A percentile compares a stretch with the other conserved stretches of the same genome.
Evolutionary conservation across 225 moss, liverwort and hornwort species (phyloP).

Genomic region (Anthoceros angustus): DNA sequence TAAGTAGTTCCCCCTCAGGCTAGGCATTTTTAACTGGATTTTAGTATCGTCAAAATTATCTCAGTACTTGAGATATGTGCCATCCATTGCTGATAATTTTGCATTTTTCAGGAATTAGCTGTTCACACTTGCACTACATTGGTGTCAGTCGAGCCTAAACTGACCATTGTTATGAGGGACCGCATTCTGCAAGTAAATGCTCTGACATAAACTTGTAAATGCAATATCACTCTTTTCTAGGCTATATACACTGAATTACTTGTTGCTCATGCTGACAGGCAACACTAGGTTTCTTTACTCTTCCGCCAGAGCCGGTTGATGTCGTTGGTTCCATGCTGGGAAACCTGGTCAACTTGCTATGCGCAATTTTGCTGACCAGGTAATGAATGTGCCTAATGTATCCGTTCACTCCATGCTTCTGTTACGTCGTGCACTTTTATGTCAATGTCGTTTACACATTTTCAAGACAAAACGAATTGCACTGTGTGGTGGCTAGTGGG

Average conservation of each 20-base stretch:
- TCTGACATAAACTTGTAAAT: neutral
- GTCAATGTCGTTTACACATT: too few species aligned
- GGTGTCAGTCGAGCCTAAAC: constrained; percentile 92
- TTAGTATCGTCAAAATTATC: neutral
- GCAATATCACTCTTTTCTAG: neutral
- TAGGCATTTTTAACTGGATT: neutral
- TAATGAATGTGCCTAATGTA: constrained; percentile 13
- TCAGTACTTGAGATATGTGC: neutral
- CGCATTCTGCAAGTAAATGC: constrained; percentile 65
- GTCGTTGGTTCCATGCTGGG: constrained; percentile 54
- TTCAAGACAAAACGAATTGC: too few species aligned
- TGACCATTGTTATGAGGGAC: constrained; percentile 83
- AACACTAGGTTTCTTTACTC: constrained; percentile 80
- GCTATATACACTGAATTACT: neutral
- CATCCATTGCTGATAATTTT: constrained; percentile 1
- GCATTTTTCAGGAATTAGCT: constrained; percentile 57
- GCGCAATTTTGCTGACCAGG: constrained; percentile 92
- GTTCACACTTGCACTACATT: constrained; percentile 85
- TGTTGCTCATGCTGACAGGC: constrained; percentile 32
- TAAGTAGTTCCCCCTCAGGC: neutral
- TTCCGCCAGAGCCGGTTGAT: constrained; percentile 62
- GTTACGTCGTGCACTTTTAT: neutral
- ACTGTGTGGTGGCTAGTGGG: constrained; percentile 30
- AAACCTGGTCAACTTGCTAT: constrained; percentile 75
- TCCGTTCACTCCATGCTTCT: neutral